Evolutionary conservation across 306 rosid genomes (phyloP).

Genomic region (Amphicarpaea edgeworthii): DNA sequence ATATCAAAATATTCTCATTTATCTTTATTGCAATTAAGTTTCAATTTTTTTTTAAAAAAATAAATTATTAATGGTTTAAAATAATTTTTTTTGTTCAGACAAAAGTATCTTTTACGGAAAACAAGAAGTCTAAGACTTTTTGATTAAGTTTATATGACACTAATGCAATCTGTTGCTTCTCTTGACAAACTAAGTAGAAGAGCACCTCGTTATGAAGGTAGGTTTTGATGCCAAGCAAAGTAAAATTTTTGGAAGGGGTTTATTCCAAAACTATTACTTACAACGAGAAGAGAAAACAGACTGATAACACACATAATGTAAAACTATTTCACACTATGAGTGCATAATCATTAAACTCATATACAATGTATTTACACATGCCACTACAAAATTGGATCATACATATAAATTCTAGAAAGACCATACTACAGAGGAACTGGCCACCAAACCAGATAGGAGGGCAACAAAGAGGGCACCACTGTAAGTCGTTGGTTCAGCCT

Average conservation of each 20-base stretch:
- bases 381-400: conserved; percentile 29
- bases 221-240: conserved; percentile 11
- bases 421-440: conserved; percentile 54
- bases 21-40: too few species aligned
- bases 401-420: conserved; percentile 43
- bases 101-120: too few species aligned
- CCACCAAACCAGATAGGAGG: conserved; percentile 68
- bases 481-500: conserved; percentile 69
- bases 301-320: too few species aligned
- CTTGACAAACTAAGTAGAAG: neutral
- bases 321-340: too few species aligned
- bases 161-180: conserved; percentile 21
- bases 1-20: too few species aligned
- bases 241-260: neutral
- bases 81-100: too few species aligned
- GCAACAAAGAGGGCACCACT: conserved; percentile 69
- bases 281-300: too few species aligned
- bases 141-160: too few species aligned
- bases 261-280: neutral
- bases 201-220: neutral
- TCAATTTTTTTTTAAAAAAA: too few species aligned
- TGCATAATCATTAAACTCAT: too few species aligned
- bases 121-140: too few species aligned
- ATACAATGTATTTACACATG: conserved; percentile 46
- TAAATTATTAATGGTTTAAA: too few species aligned